phyloP scores from a whole-genome alignment of 2,329 filamentous ascomycete genomes.

The Tympanopsis confertula region DNA sequence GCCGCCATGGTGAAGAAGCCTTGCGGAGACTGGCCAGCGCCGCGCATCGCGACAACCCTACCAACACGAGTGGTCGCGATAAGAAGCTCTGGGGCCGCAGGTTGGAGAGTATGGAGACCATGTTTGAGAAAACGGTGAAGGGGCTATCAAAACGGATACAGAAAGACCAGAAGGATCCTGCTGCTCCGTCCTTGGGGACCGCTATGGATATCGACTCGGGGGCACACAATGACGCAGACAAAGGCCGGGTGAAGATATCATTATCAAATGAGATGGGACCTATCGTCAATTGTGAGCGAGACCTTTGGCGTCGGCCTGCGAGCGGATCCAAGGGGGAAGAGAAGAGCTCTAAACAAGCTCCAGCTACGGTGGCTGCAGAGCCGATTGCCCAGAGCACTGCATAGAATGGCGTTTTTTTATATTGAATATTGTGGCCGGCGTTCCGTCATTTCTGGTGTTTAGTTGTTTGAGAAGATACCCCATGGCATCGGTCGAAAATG shows the following conservation, averaged over 20 bases:
- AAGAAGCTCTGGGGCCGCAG: not conserved
- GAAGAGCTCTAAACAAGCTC: no score
- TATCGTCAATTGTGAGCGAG: not conserved
- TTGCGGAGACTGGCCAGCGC: not conserved
- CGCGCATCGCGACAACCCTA: not conserved
- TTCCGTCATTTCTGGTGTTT: no score
- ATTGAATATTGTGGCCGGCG: no score
- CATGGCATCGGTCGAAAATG: no score
- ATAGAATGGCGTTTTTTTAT: no score
- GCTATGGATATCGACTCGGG: not conserved
- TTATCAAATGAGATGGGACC: not conserved
- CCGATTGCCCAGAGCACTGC: no score
- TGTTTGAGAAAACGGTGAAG: slow-evolving; percentile 1
- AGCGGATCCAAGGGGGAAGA: not conserved
- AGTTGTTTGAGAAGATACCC: no score
- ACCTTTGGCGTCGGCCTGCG: not conserved
- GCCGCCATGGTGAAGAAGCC: not conserved
- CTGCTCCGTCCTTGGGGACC: not conserved
- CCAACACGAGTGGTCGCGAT: no score
- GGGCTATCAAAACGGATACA: not conserved
- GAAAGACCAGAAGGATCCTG: not conserved
- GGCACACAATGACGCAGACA: not conserved
- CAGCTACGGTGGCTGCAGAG: no score
- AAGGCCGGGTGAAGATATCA: not conserved
- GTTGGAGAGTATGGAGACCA: not conserved